These are phyloP conservation scores for Curvularia spicifera DNA, from an alignment of 2,329 filamentous ascomycete species.

Conservation along the genomic window DNA sequence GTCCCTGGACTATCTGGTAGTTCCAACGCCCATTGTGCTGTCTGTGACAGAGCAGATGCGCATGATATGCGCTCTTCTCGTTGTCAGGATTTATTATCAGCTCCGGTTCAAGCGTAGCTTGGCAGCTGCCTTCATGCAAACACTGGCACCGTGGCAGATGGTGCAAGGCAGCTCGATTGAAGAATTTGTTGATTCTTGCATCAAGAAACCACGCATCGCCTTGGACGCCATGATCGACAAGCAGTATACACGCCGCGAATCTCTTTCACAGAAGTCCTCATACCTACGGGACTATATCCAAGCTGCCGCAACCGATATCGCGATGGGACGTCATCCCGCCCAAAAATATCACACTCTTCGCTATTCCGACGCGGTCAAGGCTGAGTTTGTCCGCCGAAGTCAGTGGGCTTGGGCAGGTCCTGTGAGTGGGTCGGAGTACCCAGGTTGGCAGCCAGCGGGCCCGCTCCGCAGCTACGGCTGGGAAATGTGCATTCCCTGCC, in stretches of 20 bases:
- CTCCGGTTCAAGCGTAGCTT: not conserved
- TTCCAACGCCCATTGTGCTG: not conserved
- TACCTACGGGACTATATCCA: not conserved
- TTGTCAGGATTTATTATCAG: not conserved
- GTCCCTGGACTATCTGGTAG: not conserved
- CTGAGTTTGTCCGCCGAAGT: not conserved
- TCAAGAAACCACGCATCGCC: no score
- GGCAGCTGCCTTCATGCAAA: not conserved
- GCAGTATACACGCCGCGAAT: not conserved
- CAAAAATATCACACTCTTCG: not conserved
- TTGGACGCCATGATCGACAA: not conserved
- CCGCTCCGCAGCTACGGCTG: not conserved
- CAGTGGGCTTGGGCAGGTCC: not conserved
- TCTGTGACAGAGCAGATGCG: not conserved
- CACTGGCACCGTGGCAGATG: not conserved
- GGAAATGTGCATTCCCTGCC: not conserved
- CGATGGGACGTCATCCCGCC: not conserved
- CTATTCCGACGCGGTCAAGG: not conserved
- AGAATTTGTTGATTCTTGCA: not conserved
- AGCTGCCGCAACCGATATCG: not conserved
- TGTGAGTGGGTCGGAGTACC: not conserved
- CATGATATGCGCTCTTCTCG: not conserved
- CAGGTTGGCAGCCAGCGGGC: not conserved
- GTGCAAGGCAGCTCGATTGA: not conserved
- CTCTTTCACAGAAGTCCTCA: not conserved